These are phyloP conservation scores for Debaryomyces fabryi DNA, from an alignment of 1,139 yeast species.

Conservation along the genomic window DNA sequence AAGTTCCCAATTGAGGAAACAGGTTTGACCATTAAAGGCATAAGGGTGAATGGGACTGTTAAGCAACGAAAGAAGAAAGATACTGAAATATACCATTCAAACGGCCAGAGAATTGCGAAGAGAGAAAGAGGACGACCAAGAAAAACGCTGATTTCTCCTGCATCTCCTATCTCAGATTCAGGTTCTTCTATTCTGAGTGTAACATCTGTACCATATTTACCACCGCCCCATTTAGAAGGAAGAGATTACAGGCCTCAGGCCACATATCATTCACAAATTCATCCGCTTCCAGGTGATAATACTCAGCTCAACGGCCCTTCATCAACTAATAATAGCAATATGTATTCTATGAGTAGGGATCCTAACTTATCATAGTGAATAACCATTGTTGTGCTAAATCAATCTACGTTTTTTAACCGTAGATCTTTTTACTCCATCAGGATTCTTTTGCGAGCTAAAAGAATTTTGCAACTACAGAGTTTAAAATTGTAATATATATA, in stretches of 20 bases:
- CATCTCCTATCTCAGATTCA: not conserved
- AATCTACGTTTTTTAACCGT: not conserved
- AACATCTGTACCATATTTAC: not conserved
- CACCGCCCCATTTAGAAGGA: not conserved
- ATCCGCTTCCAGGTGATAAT: not conserved
- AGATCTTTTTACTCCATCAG: not conserved
- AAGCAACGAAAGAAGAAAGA: constrained; percentile 27
- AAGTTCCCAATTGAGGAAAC: constrained; percentile 53
- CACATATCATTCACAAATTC: not conserved
- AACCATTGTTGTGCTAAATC: not conserved
- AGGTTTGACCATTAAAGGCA: constrained; percentile 51
- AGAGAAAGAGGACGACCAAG: constrained; percentile 24
- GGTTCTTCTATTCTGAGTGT: not conserved
- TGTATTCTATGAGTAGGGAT: not conserved
- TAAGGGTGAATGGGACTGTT: constrained; percentile 44
- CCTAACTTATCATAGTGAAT: not conserved
- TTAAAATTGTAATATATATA: not conserved
- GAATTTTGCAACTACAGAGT: not conserved
- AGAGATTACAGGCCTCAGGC: not conserved
- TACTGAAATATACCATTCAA: constrained; percentile 23
- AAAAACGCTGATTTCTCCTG: constrained; percentile 6
- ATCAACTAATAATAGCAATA: not conserved
- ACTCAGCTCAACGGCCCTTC: not conserved
- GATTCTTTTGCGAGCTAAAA: not conserved
- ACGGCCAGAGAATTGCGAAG: constrained; percentile 15